Conservation (phyloP, 352 stramenopile species). For the Globisporangium iwayamae region DNA sequence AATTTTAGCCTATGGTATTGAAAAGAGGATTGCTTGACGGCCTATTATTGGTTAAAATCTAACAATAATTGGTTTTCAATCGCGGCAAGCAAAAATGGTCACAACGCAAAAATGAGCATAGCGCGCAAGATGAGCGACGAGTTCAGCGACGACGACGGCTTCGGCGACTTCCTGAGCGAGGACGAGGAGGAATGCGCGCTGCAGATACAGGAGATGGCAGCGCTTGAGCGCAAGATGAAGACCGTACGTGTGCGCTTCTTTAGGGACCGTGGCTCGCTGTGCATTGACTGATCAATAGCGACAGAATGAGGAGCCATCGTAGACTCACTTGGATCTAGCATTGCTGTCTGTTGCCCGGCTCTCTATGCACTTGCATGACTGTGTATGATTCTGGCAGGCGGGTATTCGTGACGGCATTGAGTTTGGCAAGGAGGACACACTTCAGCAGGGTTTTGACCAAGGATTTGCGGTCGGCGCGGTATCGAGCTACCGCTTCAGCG, state of each 20-base stretch:
- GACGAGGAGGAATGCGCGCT: slow-evolving; percentile 46
- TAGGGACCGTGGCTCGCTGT: slow-evolving; percentile 4
- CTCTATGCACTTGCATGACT: neutral
- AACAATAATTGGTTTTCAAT: no score
- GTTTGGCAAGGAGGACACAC: slow-evolving; percentile 59
- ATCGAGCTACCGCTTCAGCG: slow-evolving; percentile 37
- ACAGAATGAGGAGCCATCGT: no score
- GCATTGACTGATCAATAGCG: no score
- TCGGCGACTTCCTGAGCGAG: slow-evolving; percentile 59
- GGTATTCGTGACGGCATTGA: slow-evolving; percentile 71
- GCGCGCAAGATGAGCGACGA: neutral
- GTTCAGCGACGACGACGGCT: slow-evolving; percentile 35
- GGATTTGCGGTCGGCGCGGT: slow-evolving; percentile 40
- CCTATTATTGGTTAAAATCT: neutral
- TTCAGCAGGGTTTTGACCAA: slow-evolving; percentile 68
- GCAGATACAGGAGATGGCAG: slow-evolving; percentile 43
- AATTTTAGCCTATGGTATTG: neutral
- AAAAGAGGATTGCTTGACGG: neutral
- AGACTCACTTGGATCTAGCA: neutral
- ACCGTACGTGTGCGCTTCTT: slow-evolving; percentile 30
- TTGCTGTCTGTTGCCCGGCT: neutral
- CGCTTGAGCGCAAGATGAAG: slow-evolving; percentile 54
- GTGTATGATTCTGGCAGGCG: slow-evolving; percentile 21
- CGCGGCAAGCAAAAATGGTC: no score
- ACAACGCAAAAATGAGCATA: neutral